Base-by-base conservation (phyloP, 225 moss, liverwort and hornwort species). In the Bryum argenteum region DNA sequence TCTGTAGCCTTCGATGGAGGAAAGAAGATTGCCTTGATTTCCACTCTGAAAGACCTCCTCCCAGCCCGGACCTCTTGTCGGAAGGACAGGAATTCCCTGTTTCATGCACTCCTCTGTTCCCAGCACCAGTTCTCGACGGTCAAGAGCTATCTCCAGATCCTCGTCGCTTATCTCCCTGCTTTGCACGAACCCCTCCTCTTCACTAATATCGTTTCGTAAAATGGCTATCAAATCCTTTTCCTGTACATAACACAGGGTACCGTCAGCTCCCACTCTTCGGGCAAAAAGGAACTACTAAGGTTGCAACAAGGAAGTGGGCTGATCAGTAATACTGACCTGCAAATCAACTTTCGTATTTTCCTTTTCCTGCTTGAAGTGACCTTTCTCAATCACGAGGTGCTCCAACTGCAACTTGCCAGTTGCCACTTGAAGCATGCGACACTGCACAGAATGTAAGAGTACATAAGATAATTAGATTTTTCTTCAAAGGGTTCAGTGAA, bases 341-440 rank as follows among this genome's bases (percentile, higher is more conserved):
- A 89, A 70, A 71, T 84, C 84, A 33, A 84, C 82, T 72, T 93
- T 96, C 21, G 82, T 40, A 23, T 91, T 21, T 38, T 93, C 85
- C 4, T 90, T 91, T 54, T 97, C 96, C 80, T 97, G 96, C 84
- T 91, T 93, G 76, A 97, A 97, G 26, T 91, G 91, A 19, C 96
- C 96, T 77, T 79, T 91, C 87, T 97, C 96, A 63, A 97, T 97
- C 33, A 97, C 96, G 45, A 93, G 83, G 83, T 93, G 96, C 58
- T 97, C 96, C 62, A 97, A 57, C 74, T 97, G 84, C 83, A 97
- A 78, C 86, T 97, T 97, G 70, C 86, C 81, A 72, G 84, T 90
- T 8, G 91, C 96, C 51, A 93, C 96, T 71, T 88, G 85, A 53
- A 93, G 81, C 89, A 97, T 93, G 20, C 70, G 89, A 71, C 96